Percentiles rank a stretch among this genome's conserved stretches.
Conservation (phyloP, 129 eudicot species). For the Mikania micrantha region DNA sequence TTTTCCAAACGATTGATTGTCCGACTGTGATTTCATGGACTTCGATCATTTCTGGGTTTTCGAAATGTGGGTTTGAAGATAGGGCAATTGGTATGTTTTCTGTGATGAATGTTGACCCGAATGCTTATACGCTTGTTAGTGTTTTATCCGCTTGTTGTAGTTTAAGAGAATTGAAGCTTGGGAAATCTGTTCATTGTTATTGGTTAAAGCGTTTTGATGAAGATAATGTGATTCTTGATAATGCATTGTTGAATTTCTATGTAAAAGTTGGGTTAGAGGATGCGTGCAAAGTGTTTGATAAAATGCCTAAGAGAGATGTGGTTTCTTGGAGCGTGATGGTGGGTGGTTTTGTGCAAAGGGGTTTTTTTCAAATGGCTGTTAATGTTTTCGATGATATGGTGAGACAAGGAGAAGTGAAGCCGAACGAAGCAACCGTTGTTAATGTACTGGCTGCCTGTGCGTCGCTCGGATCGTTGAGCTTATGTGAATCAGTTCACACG, state of each 20-base stretch:
- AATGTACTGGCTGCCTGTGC: slow-evolving; percentile 29
- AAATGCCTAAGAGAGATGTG: slow-evolving; percentile 34
- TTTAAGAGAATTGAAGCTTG: slow-evolving; percentile 12
- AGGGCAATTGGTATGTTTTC: slow-evolving; percentile 27
- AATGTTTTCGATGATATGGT: slow-evolving; percentile 26
- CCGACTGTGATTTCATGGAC: slow-evolving; percentile 44
- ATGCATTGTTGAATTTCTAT: slow-evolving; percentile 31
- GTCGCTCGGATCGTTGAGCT: slow-evolving; percentile 25
- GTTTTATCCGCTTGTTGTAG: slow-evolving; percentile 34
- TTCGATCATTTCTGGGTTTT: slow-evolving; percentile 32
- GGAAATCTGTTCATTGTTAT: slow-evolving; percentile 34
- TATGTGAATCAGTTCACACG: slow-evolving; percentile 25
- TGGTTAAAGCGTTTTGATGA: slow-evolving; percentile 13
- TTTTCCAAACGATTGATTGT: slow-evolving; percentile 7
- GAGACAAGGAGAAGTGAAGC: slow-evolving; percentile 19
- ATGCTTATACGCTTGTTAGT: slow-evolving; percentile 31
- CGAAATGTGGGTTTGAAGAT: slow-evolving; percentile 32
- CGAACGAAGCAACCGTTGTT: slow-evolving; percentile 31
- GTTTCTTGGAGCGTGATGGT: slow-evolving; percentile 39
- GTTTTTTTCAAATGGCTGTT: slow-evolving; percentile 17
- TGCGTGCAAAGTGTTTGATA: slow-evolving; percentile 22
- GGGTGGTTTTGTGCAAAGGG: slow-evolving; percentile 29
- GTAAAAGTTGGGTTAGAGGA: slow-evolving; percentile 25
- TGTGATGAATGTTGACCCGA: slow-evolving; percentile 32
- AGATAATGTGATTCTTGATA: slow-evolving; percentile 18